These are phyloP conservation scores for Letharia lupina DNA, from an alignment of 495 filamentous ascomycete genomes.

Conservation along the genomic window DNA sequence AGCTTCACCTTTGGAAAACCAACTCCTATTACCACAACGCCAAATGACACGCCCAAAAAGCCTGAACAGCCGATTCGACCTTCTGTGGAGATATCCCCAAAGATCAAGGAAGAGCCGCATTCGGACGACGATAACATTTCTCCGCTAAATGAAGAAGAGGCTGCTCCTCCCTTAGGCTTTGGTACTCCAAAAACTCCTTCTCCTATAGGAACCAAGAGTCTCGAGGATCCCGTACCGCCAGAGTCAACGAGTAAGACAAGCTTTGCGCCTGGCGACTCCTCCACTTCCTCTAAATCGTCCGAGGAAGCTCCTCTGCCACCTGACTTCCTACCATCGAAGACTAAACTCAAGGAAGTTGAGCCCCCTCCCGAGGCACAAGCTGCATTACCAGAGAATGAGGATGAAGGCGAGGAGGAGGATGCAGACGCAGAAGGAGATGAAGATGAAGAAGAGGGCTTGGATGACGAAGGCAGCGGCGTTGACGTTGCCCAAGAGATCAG, in stretches of 20 bases:
- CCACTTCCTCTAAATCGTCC: conserved; percentile 53
- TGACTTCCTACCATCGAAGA: conserved; percentile 35
- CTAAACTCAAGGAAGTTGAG: conserved; percentile 30
- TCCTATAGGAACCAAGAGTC: conserved; percentile 6
- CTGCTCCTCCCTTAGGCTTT: conserved; percentile 17
- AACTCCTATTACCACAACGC: conserved; percentile 23
- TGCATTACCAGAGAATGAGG: conserved; percentile 23
- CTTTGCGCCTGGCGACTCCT: conserved; percentile 59
- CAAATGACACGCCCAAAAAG: conserved; percentile 21
- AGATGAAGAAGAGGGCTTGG: conserved; percentile 33
- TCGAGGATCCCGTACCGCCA: conserved; percentile 62
- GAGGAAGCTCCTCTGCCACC: conserved; percentile 36
- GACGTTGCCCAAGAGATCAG: conserved; percentile 63
- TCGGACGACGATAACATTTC: conserved; percentile 23
- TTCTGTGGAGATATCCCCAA: conserved; percentile 19
- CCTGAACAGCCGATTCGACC: conserved; percentile 18
- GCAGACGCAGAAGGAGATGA: conserved; percentile 30
- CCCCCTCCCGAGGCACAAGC: conserved; percentile 30
- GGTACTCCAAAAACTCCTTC: conserved; percentile 7
- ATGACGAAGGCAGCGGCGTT: conserved; percentile 53
- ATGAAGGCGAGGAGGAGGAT: conserved; percentile 30
- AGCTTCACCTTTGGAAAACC: conserved; percentile 34
- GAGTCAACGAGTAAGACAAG: conserved; percentile 61
- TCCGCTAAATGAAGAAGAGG: conserved; percentile 20
- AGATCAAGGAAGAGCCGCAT: conserved; percentile 29